These are phyloP conservation scores for Penicillium diatomitis DNA, from an alignment of 495 filamentous ascomycete genomes.

Conservation along the genomic window DNA sequence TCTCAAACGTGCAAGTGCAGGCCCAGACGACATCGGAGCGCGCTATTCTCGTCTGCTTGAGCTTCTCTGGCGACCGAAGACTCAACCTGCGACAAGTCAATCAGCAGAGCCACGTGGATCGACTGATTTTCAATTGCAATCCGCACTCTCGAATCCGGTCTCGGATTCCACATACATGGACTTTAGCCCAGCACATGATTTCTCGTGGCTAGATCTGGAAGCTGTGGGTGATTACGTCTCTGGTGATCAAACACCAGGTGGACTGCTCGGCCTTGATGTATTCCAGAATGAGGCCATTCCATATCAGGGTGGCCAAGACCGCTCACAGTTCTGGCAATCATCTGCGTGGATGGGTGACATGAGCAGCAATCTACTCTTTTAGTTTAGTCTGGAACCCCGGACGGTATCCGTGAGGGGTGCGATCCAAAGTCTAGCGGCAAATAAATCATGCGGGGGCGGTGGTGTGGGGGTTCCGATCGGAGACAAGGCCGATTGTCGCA, in stretches of 20 bases:
- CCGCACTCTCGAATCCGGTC: constrained; percentile 19
- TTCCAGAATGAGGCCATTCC: constrained; percentile 27
- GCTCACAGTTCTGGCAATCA: constrained; percentile 32
- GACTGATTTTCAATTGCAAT: constrained; percentile 25
- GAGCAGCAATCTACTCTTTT: constrained; percentile 35
- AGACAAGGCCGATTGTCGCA: constrained; percentile 11
- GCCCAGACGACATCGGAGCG: constrained; percentile 44
- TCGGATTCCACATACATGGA: constrained; percentile 32
- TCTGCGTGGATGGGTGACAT: constrained; percentile 36
- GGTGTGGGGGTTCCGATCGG: constrained; percentile 14
- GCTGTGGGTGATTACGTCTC: constrained; percentile 49
- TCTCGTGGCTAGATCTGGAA: constrained; percentile 49
- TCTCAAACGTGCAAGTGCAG: constrained; percentile 43
- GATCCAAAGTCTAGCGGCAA: constrained; percentile 4
- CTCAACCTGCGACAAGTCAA: constrained; percentile 2
- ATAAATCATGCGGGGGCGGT: constrained; percentile 10
- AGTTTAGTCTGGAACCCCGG: not conserved
- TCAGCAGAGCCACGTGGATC: constrained; percentile 24
- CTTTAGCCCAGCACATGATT: constrained; percentile 44
- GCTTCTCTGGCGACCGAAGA: constrained; percentile 39
- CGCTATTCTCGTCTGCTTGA: constrained; percentile 47
- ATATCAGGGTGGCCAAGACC: constrained; percentile 24
- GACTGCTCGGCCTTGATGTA: constrained; percentile 28
- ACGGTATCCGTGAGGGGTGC: too few relatives aligned
- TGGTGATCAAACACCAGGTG: constrained; percentile 33